A percentile compares a stretch with the other conserved stretches of the same genome.
Evolutionary conservation across 2,329 filamentous ascomycete genomes (phyloP).

Genomic region (Cladosporium sp.): DNA sequence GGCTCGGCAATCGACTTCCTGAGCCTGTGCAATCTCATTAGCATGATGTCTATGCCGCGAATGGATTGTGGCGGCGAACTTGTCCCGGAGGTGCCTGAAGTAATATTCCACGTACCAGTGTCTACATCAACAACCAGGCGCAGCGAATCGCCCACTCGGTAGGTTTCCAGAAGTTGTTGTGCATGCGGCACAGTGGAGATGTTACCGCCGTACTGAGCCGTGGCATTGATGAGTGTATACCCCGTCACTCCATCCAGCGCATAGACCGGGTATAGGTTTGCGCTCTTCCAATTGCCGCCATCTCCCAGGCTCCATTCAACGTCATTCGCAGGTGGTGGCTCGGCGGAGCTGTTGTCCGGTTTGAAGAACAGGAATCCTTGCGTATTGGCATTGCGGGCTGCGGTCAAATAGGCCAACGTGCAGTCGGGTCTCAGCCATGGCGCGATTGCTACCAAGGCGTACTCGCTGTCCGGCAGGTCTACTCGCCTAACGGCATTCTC

Average conservation of each 20-base stretch:
- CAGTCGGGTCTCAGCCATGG: constrained; percentile 78
- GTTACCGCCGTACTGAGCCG: constrained; percentile 72
- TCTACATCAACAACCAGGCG: constrained; percentile 48
- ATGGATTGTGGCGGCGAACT: background rate
- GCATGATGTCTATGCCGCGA: background rate
- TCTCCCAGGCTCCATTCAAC: constrained; percentile 65
- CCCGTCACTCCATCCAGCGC: constrained; percentile 67
- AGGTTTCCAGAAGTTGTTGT: constrained; percentile 32
- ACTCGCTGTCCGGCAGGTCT: constrained; percentile 61
- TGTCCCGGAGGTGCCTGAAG: too few relatives aligned
- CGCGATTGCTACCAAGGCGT: constrained; percentile 72
- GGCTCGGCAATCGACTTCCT: constrained; percentile 50
- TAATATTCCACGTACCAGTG: constrained; percentile 31
- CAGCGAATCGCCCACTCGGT: constrained; percentile 39
- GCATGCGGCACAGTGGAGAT: constrained; percentile 46
- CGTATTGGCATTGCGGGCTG: constrained; percentile 51
- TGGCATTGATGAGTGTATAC: constrained; percentile 59
- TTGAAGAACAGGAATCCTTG: constrained; percentile 54
- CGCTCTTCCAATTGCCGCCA: constrained; percentile 61
- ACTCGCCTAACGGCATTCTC: constrained; percentile 64
- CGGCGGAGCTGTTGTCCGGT: constrained; percentile 38
- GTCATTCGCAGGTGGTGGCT: constrained; percentile 61
- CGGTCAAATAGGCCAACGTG: constrained; percentile 63
- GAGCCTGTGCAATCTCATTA: constrained; percentile 13
- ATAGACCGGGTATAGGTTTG: constrained; percentile 75